Evolutionary conservation across 1,284 basidiomycete species (phyloP).

Genomic region (Cryptococcus sp.): DNA sequence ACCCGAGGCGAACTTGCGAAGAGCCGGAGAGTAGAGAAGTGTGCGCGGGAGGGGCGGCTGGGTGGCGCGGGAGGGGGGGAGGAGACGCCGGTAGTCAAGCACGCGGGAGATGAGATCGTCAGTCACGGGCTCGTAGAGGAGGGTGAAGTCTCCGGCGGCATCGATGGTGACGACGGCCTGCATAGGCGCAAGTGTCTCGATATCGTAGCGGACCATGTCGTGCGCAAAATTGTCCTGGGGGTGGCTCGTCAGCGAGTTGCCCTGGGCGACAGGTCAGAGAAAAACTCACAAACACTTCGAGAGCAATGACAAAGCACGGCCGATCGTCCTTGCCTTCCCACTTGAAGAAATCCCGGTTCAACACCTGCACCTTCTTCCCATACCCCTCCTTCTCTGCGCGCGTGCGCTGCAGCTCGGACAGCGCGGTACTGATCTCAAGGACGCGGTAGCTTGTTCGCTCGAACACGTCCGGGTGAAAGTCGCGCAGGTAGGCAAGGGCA

Average conservation of each 20-base stretch:
- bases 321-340: constrained; percentile 65
- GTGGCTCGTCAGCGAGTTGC: neutral
- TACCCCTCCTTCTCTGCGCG: constrained; percentile 56
- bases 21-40: constrained; percentile 47
- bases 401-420: constrained; percentile 69
- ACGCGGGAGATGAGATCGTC: constrained; percentile 71
- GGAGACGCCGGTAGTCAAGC: constrained; percentile 62
- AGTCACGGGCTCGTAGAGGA: constrained; percentile 75
- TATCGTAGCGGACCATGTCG: constrained; percentile 87
- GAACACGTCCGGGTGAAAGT: constrained; percentile 84
- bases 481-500: constrained; percentile 74
- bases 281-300: constrained; percentile 83
- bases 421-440: constrained; percentile 82
- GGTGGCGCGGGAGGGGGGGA: constrained; percentile 55
- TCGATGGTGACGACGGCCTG: constrained; percentile 83
- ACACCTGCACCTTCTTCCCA: constrained; percentile 66
- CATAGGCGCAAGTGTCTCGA: constrained; percentile 70
- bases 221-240: constrained; percentile 92
- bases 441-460: constrained; percentile 78
- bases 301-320: constrained; percentile 87
- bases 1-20: constrained; percentile 61
- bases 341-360: constrained; percentile 81
- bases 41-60: constrained; percentile 34
- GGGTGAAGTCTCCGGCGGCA: constrained; percentile 75
- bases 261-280: neutral